phyloP scores from a whole-genome alignment of 2,329 filamentous ascomycete genomes.

The Chrysoporthe cubensis region DNA sequence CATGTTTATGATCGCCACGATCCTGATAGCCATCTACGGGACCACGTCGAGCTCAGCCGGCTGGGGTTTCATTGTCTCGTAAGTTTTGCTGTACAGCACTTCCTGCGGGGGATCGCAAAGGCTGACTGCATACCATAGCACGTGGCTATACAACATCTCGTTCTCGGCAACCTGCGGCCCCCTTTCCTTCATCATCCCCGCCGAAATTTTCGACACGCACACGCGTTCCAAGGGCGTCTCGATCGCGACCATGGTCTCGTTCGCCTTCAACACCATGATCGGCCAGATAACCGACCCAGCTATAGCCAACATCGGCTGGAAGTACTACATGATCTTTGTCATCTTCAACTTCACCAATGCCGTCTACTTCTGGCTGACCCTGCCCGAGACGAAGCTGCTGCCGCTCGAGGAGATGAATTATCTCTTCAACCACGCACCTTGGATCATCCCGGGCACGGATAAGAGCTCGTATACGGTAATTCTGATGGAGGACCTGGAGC shows the following conservation, averaged over 20 bases:
- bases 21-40: conserved; percentile 44
- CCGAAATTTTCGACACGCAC: conserved; percentile 78
- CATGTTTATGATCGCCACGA: conserved; percentile 71
- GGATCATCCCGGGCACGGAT: conserved; percentile 61
- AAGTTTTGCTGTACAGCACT: conserved; percentile 24
- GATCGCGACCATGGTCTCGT: conserved; percentile 73
- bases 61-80: conserved; percentile 74
- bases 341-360: conserved; percentile 60
- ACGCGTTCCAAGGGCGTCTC: conserved; percentile 76
- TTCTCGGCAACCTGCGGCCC: conserved; percentile 75
- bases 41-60: conserved; percentile 57
- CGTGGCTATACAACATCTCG: conserved; percentile 81
- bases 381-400: conserved; percentile 66
- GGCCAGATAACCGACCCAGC: conserved; percentile 50
- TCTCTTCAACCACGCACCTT: conserved; percentile 63
- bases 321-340: conserved; percentile 54
- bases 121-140: conserved; percentile 44
- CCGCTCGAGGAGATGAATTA: conserved; percentile 70
- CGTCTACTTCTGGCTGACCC: conserved; percentile 59
- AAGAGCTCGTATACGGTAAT: conserved; percentile 52
- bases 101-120: neutral
- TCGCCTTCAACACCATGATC: conserved; percentile 65
- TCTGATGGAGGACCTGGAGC: conserved; percentile 57
- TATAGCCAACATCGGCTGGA: conserved; percentile 48
- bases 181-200: conserved; percentile 62